Base-by-base conservation (phyloP, 805 yeast species). In the Teunomyces barrocoloradensis region DNA sequence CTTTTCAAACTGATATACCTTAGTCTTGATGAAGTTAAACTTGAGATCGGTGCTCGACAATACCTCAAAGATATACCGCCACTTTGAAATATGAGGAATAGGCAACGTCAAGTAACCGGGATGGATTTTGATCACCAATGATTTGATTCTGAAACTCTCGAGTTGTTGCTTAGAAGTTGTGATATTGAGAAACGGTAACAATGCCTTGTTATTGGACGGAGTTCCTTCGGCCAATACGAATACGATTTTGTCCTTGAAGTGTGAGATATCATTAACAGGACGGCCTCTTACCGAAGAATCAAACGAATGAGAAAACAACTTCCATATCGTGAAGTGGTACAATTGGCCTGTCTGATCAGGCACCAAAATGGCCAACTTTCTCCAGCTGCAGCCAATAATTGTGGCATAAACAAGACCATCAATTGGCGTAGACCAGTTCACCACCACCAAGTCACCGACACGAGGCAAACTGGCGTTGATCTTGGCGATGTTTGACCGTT, bases 211-310 rank as follows among this genome's bases (percentile, higher is more conserved):
- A 60, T 91, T 92, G 0, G 96, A 81, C 0, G 96, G 76, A 0
- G 96, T 87, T 0, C 96, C 96, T 59, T 90, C 97, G 2, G 84
- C 74, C 48, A 89, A 81, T 18, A 86, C 54, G 44, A 77, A 83
- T 3, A 81, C 73, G 73, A 60, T 67, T 36, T 77, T 74, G n/a
- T 73, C 70, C 3, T 63, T 60, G 17, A 65, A 57, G 25, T 60
- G 53, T 1, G 55, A 38, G 18, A 68, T 46, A 34, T 62, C 65
- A 9, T 49, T 47, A 9, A 64, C 49, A 33, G 36, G 42, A 46
- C 44, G 42, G 20, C 40, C 41, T 29, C 43, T 20, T 7, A 40
- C 11, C 12, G 47, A 45, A 15, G 28, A 17, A 11, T 50, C 51
- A 42, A 66, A 56, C 23, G 68, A 49, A 38, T 54, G 61, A 5